Percentiles rank a stretch among this genome's conserved stretches.
Evolutionary conservation across 139 green algal genomes (phyloP).

Genomic region (Picochlorum sp.): DNA sequence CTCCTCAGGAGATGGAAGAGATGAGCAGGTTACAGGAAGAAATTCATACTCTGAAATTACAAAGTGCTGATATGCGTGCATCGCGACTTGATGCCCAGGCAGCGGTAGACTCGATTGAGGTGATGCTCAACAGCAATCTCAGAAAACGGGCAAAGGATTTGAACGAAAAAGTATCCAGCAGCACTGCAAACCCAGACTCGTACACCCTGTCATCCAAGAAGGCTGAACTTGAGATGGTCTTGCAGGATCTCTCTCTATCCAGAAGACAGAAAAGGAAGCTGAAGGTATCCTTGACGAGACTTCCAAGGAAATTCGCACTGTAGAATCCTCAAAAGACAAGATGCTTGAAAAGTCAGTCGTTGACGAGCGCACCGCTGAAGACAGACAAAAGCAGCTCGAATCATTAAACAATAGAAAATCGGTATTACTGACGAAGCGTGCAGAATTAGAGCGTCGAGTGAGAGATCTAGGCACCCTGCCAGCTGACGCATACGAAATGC

Average conservation of each 20-base stretch:
- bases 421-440: constrained; percentile 36
- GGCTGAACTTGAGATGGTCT: constrained; percentile 11
- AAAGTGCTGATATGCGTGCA: constrained; percentile 16
- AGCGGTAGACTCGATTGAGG: constrained; percentile 26
- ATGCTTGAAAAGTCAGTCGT: constrained; percentile 15
- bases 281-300: neutral
- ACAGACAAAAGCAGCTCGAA: constrained; percentile 39
- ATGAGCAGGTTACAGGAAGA: constrained; percentile 38
- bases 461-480: constrained; percentile 86
- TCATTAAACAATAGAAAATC: constrained; percentile 40
- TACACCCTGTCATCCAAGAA: constrained; percentile 18
- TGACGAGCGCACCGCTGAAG: constrained; percentile 15
- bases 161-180: constrained; percentile 22
- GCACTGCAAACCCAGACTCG: constrained; percentile 22
- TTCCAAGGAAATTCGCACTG: constrained; percentile 1
- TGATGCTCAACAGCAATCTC: constrained; percentile 45
- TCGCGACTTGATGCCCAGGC: constrained; percentile 35
- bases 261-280: constrained; percentile 14
- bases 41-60: constrained; percentile 26
- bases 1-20: constrained; percentile 49
- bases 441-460: constrained; percentile 74
- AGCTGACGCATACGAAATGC: constrained; percentile 73
- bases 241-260: neutral
- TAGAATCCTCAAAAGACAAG: constrained; percentile 44
- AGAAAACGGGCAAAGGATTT: constrained; percentile 42